Conservation (phyloP, 2,329 filamentous ascomycete genomes). For the Tolypocladium amazonense region DNA sequence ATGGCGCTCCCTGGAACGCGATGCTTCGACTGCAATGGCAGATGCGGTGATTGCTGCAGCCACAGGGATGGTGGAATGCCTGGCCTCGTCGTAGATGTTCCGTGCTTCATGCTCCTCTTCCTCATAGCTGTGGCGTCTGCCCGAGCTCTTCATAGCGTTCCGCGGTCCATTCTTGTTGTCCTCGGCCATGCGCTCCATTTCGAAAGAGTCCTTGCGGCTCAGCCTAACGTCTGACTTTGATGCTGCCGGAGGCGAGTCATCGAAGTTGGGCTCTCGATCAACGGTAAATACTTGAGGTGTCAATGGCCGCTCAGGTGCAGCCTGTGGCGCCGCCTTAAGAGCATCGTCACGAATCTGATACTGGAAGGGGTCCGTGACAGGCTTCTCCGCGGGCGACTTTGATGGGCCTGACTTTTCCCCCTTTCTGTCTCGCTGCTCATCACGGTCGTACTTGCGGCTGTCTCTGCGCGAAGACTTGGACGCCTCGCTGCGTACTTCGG, state of each 20-base stretch:
- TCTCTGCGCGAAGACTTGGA: conserved; percentile 12
- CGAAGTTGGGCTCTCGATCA: conserved; percentile 41
- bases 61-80: conserved; percentile 37
- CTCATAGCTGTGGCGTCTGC: conserved; percentile 15
- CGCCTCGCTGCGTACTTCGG: conserved; percentile 16
- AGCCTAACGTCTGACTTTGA: conserved; percentile 23
- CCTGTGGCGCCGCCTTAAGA: background rate
- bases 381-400: conserved; percentile 13
- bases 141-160: conserved; percentile 7
- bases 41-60: conserved; percentile 35
- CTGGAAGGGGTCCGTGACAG: conserved; percentile 45
- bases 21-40: conserved; percentile 32
- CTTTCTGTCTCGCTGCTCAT: conserved; percentile 16
- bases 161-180: conserved; percentile 14
- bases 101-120: conserved; percentile 33
- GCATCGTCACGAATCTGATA: conserved; percentile 43
- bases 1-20: conserved; percentile 21
- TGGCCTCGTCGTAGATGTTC: conserved; percentile 32
- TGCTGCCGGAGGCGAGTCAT: conserved; percentile 20
- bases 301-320: conserved; percentile 22
- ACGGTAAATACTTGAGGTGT: conserved; percentile 43
- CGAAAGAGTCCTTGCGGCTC: conserved; percentile 40
- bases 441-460: conserved; percentile 12
- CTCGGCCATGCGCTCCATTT: conserved; percentile 26
- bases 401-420: conserved; percentile 16